Base-by-base conservation (phyloP, 345 rosid species). In the Hibiscus tridactylites region DNA sequence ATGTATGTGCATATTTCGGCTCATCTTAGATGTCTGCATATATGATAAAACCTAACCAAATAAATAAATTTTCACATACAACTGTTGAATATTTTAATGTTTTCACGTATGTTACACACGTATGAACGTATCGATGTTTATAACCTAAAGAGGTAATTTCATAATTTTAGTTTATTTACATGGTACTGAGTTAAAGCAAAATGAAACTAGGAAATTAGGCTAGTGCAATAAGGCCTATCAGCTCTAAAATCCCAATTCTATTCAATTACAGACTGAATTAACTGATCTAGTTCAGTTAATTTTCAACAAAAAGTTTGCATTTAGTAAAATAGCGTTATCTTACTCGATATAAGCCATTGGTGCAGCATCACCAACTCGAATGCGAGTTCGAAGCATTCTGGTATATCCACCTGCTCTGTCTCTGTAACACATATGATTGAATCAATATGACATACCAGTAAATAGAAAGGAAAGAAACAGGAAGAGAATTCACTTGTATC, bases 361-460 rank as follows among this genome's bases (percentile, higher is more conserved):
- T 56, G 97, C 98, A 77, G 97, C 98, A 83, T 94, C 98, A 75
- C 96, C 97, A 80, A 88, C 93, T 72, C 98, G 82, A 7, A 91
- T 88, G 69, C 96, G 97, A 46, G 97, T 90, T 33, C 92, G 84
- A 29, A 91, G 96, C 77, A 91, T 52, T 84, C 97, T 91, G 8
- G 98, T 90, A 83, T 88, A 94, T 67, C 97, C 98, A 76, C 98
- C 97, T 47, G 91, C 85, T 85, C 98, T 83, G 71, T 91, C 96
- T 75, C 97, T 94, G 87, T 61, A 64, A 49, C 16, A 65, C 73
- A 76, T 19, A 74, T 9, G 65, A 73, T 15, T 29, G 56, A 59
- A 35, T 21, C 62, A 65, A 78, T 73, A 56, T 68, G 57, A 35
- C 44, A 2, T 9, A 77, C 29, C 49, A 33, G 12, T 2, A 57